phyloP scores from a whole-genome alignment of 176 grass and related monocot species.

The Oryza glumipatula region DNA sequence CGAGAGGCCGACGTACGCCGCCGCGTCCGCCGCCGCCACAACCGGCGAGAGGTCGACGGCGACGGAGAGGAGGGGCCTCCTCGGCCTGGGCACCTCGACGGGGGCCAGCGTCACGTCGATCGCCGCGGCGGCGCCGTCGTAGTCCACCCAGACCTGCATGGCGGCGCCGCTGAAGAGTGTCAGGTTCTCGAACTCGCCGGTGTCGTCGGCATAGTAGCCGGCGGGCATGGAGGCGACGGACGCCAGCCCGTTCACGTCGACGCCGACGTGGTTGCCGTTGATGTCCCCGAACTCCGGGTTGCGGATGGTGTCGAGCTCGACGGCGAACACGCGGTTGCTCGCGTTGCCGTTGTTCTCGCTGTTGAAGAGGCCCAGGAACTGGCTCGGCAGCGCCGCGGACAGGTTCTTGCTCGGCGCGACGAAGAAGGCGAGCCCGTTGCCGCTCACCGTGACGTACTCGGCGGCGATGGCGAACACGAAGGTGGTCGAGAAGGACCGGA shows the following conservation, averaged over 20 bases:
- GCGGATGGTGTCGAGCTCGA: constrained; percentile 45
- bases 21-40: background rate
- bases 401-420: constrained; percentile 39
- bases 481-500: constrained; percentile 37
- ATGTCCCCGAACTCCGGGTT: constrained; percentile 46
- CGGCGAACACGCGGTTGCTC: constrained; percentile 36
- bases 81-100: constrained; percentile 12
- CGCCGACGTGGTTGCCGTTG: constrained; percentile 48
- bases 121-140: background rate
- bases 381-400: constrained; percentile 29
- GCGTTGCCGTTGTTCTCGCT: constrained; percentile 42
- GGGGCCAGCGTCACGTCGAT: constrained; percentile 39
- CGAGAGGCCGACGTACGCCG: constrained; percentile 46
- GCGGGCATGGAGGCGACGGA: constrained; percentile 30
- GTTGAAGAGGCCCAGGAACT: constrained; percentile 50
- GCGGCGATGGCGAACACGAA: constrained; percentile 44
- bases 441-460: constrained; percentile 40
- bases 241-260: constrained; percentile 39
- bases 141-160: constrained; percentile 51
- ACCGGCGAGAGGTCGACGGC: constrained; percentile 40
- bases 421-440: constrained; percentile 51
- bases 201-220: constrained; percentile 33
- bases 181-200: constrained; percentile 15
- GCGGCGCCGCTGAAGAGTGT: constrained; percentile 40
- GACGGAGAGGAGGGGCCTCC: constrained; percentile 41